Percentiles rank a stretch among this genome's conserved stretches.
Evolutionary conservation across 495 filamentous ascomycete species (phyloP).

Genomic region (Aspergillus panamensis): DNA sequence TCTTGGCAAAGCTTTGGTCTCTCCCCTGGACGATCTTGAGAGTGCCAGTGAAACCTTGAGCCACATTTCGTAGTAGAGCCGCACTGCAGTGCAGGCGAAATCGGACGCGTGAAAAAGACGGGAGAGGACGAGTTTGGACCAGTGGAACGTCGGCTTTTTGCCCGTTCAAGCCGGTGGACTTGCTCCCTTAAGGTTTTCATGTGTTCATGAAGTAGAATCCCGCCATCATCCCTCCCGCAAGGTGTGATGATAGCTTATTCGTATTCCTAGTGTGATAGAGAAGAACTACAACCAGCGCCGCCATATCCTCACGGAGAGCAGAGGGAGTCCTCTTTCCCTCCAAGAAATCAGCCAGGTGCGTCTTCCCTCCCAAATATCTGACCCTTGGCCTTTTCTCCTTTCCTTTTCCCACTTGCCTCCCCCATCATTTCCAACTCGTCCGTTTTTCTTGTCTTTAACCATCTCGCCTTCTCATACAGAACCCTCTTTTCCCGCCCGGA

Average conservation of each 20-base stretch:
- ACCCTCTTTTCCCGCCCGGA: constrained; percentile 28
- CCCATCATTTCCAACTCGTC: background rate
- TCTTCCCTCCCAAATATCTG: constrained; percentile 1
- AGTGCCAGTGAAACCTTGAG: background rate
- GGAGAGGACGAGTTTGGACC: constrained; percentile 1
- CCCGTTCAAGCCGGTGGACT: constrained; percentile 9
- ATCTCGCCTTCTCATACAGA: background rate
- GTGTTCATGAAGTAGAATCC: constrained; percentile 13
- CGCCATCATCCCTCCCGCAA: background rate
- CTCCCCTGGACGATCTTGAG: background rate
- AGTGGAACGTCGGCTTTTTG: constrained; percentile 2
- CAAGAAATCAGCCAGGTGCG: constrained; percentile 9
- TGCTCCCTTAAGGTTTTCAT: constrained; percentile 7
- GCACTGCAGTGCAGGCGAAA: constrained; percentile 5
- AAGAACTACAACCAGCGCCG: background rate
- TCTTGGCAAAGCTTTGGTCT: background rate
- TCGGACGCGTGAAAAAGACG: background rate
- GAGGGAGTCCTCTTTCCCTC: background rate
- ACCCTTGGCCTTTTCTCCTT: background rate
- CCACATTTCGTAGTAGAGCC: constrained; percentile 22
- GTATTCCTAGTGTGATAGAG: constrained; percentile 12
- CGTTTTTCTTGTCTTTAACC: constrained; percentile 3
- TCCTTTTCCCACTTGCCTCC: background rate
- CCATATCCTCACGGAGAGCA: background rate
- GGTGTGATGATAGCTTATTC: constrained; percentile 7